Conservation (phyloP, 352 stramenopile species). For the Globisporangium barbulae region DNA sequence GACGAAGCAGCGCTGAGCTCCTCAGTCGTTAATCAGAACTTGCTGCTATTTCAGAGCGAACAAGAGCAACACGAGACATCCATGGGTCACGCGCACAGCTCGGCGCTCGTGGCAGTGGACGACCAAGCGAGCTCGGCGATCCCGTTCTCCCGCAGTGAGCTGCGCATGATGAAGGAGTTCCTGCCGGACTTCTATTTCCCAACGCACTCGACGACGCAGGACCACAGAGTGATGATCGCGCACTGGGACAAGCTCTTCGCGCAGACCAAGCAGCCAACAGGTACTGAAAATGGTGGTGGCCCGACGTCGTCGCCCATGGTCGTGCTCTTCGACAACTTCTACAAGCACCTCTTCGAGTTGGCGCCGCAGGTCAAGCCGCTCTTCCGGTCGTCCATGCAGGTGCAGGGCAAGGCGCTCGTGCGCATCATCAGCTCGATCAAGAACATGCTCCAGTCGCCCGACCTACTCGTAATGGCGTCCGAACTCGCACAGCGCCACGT, state of each 20-base stretch:
- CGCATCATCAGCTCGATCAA: constrained; percentile 37
- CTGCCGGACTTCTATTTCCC: constrained; percentile 27
- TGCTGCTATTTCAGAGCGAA: not conserved
- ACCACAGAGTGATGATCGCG: constrained; percentile 20
- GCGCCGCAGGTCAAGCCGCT: constrained; percentile 35
- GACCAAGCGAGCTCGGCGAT: constrained; percentile 9
- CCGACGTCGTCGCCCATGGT: constrained; percentile 26
- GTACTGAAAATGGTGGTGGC: not conserved
- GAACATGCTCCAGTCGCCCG: constrained; percentile 30
- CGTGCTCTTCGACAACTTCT: constrained; percentile 39
- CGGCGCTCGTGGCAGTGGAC: constrained; percentile 20
- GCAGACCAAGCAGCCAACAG: constrained; percentile 14
- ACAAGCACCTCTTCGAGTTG: constrained; percentile 35
- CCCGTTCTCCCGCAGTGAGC: constrained; percentile 18
- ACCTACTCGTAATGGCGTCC: constrained; percentile 24
- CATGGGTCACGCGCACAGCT: constrained; percentile 11
- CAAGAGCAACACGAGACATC: not conserved
- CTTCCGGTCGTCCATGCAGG: constrained; percentile 37
- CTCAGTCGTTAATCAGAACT: not conserved
- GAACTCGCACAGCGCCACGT: constrained; percentile 32
- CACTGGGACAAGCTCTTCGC: constrained; percentile 32
- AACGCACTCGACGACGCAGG: constrained; percentile 23
- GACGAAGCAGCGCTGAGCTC: not conserved
- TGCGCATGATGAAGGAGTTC: constrained; percentile 22
- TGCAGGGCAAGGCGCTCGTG: constrained; percentile 40